Percentiles rank a stretch among this genome's conserved stretches.
phyloP scores from a whole-genome alignment of 495 filamentous ascomycete species.

The Talaromyces borbonicus region DNA sequence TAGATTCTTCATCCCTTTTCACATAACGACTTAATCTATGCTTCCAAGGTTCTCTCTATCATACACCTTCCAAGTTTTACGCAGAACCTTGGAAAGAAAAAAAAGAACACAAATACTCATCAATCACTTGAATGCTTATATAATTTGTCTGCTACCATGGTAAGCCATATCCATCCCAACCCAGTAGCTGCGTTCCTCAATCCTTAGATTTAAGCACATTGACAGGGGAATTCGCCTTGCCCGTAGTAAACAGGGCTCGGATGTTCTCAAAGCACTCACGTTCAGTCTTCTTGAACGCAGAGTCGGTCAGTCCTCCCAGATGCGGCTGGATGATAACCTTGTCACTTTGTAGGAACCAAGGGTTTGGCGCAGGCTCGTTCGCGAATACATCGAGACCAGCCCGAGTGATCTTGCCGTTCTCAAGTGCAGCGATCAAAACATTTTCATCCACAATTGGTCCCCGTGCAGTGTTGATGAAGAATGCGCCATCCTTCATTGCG shows the following conservation, averaged over 20 bases:
- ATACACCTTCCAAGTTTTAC: no score
- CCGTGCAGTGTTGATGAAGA: conserved; percentile 53
- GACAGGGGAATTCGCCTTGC: conserved; percentile 24
- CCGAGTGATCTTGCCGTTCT: conserved; percentile 37
- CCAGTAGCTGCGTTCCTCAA: not conserved
- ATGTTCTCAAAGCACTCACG: conserved; percentile 33
- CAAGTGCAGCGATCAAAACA: conserved; percentile 42
- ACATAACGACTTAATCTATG: no score
- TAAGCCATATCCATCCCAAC: not conserved
- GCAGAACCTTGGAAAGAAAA: no score
- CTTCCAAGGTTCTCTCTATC: no score
- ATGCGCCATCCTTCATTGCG: conserved; percentile 50
- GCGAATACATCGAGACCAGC: conserved; percentile 51
- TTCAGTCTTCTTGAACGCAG: conserved; percentile 24
- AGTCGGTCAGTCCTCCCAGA: conserved; percentile 22
- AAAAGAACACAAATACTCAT: no score
- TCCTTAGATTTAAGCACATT: not conserved
- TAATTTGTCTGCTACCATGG: no score
- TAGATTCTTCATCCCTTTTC: no score
- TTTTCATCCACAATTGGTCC: conserved; percentile 52
- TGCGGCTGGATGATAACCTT: conserved; percentile 17
- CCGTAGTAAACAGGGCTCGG: conserved; percentile 21
- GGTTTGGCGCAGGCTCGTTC: conserved; percentile 46
- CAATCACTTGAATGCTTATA: no score
- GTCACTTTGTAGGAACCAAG: conserved; percentile 14